phyloP scores from a whole-genome alignment of 805 yeast species.

The Hermanozyma aechmeae region DNA sequence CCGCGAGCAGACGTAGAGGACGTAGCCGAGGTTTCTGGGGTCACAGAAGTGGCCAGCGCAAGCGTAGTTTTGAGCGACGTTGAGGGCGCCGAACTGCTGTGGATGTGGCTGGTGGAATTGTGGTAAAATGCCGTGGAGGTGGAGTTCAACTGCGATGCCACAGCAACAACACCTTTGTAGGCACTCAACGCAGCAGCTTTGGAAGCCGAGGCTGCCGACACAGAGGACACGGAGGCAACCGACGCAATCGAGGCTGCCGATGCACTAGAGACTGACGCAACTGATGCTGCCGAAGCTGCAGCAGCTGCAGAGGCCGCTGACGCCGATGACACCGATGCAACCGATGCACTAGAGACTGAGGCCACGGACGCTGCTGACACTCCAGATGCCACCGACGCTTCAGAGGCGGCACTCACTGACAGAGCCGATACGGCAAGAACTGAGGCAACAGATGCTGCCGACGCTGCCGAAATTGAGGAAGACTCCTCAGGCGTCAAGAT shows the following conservation, averaged over 20 bases:
- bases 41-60: conserved; percentile 1
- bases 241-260: neutral
- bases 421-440: too few relatives aligned
- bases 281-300: conserved; percentile 1
- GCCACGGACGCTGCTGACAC: conserved; percentile 6
- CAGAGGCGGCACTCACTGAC: conserved; percentile 4
- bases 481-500: conserved; percentile 38
- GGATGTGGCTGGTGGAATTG: conserved; percentile 4
- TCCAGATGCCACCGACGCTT: conserved; percentile 6
- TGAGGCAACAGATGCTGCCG: conserved; percentile 8
- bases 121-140: conserved; percentile 4
- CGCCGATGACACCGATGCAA: conserved; percentile 3
- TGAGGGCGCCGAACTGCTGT: too few relatives aligned
- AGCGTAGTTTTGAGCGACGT: too few relatives aligned
- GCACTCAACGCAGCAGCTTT: conserved; percentile 6
- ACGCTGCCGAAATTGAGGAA: conserved; percentile 9
- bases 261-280: neutral
- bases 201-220: conserved; percentile 1
- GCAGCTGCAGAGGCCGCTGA: conserved; percentile 5
- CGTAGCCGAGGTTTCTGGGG: conserved; percentile 2
- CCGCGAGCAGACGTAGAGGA: conserved; percentile 4
- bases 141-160: conserved; percentile 10
- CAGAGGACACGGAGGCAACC: conserved; percentile 11
- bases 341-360: conserved; percentile 1
- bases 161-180: conserved; percentile 16